These are phyloP conservation scores for Petunia axillaris DNA, from an alignment of 257 asterid species.

Conservation along the genomic window DNA sequence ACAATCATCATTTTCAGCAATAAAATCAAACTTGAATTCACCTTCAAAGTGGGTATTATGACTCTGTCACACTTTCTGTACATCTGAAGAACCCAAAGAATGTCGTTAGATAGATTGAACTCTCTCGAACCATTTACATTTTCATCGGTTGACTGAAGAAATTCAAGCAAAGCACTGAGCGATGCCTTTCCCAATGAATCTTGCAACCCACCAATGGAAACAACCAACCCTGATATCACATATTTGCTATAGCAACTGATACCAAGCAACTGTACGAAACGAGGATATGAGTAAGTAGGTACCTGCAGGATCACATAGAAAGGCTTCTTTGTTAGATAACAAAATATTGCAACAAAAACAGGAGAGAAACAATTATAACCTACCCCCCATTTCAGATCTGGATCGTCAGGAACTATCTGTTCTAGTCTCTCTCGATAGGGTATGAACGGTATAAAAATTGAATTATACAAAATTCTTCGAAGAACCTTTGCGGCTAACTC, in stretches of 20 bases:
- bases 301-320: conserved; percentile 60
- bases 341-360: conserved; percentile 23
- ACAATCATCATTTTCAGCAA: neutral
- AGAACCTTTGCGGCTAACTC: conserved; percentile 85
- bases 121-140: conserved; percentile 48
- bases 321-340: conserved; percentile 23
- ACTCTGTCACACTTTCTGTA: conserved; percentile 83
- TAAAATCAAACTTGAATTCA: conserved; percentile 28
- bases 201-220: conserved; percentile 92
- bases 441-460: conserved; percentile 62
- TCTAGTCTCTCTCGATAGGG: conserved; percentile 68
- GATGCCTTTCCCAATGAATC: conserved; percentile 85
- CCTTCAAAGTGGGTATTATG: conserved; percentile 82
- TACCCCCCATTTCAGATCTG: conserved; percentile 80
- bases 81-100: conserved; percentile 80
- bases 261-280: conserved; percentile 76
- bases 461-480: conserved; percentile 63
- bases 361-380: conserved; percentile 38
- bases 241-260: conserved; percentile 72
- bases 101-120: conserved; percentile 59
- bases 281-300: conserved; percentile 73
- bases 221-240: conserved; percentile 77
- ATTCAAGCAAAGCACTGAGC: conserved; percentile 72
- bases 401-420: conserved; percentile 58
- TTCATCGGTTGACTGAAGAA: conserved; percentile 56